Evolutionary conservation across 768 basidiomycete genomes (phyloP), one percentile per base, ranked within the genome.

Genomic region (Termitomyces sp.): DNA sequence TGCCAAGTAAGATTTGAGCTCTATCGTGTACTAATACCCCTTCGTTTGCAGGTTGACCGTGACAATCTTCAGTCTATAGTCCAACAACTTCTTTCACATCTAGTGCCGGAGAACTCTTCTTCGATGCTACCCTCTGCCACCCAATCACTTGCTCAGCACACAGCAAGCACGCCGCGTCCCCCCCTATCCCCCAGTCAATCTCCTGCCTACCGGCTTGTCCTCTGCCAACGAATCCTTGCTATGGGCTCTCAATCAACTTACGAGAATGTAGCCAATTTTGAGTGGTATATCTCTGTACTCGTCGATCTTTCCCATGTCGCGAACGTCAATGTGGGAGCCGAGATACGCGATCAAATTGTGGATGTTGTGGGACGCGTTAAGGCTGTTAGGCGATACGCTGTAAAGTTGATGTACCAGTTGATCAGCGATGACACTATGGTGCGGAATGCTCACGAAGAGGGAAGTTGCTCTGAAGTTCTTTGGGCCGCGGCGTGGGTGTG

Each of bases 401-500:
- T 98, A 23, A 84, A 84, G 68, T 76, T 95, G 53, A 89, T 95
- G 86, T 84, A 86, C 58, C 85, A 87, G 48, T 66, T 98, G 9
- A 69, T 98, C 41, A 82, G 81, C 46, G 95, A 98, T 61, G 88
- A 92, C 43, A 79, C 80, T 0, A 81, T 95, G 63, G 62, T 93
- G 50, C 74, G 80, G 53, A 86, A 85, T 66, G 84, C 86, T 3
- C 73, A 76, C 19, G 87, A 91, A 21, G 81, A 82, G 49, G 87
- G 84, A 1, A 86, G 85, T 66, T 95, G 92, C 64, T 82, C 86
- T 0, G 92, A 95, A 66, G 83, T 96, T 9, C 75, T 97, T 2
- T 93, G 91, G 83, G 97, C 95, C 0, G 95, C 95, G 10, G 93
- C 94, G 5, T 99, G 92, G 91, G 90, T 98, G 62, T 94, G 92